Evolutionary conservation across 192 early-diverging fungal species (phyloP), one percentile per base, ranked within the genome.

Genomic region (Powellomyces hirtus): DNA sequence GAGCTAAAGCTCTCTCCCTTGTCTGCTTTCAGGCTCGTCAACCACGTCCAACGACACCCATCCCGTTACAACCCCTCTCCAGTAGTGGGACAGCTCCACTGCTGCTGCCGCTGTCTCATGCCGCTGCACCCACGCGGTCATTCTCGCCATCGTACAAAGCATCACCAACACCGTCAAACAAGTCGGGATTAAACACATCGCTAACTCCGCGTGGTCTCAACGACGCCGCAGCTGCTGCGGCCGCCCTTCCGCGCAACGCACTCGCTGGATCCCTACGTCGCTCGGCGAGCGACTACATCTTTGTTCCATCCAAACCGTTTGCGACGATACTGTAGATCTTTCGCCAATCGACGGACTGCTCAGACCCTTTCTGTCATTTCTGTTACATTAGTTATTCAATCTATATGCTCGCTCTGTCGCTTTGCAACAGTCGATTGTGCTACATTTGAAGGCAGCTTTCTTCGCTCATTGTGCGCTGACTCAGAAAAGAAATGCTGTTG

Each of bases 271-370:
- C 53, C 4, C 26, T 78, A 24, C 36, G 68, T 29, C 27, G 72
- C 38, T 72, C 68, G 13, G 35, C 42, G 38, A 78, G 77, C 53
- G 72, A 73, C 35, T 68, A 61, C 61, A 38, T 73, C 14, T 73
- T 67, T 51, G 37, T 68, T 16, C 64, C 64, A 18, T 6, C 57
- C 20, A 38, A 65, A 38, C 66, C 71, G 16, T 68, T 62, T 6
- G 67, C 67, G 1, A 61, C 50, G 58, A 59, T 61, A 16, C 26
- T 61, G 37, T 59, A n/a, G n/a, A n/a, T n/a, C n/a, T n/a, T n/a
- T n/a, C n/a, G n/a, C n/a, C n/a, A n/a, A n/a, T n/a, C n/a, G n/a
- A n/a, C n/a, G n/a, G n/a, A n/a, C n/a, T n/a, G n/a, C n/a, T n/a
- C n/a, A n/a, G n/a, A n/a, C n/a, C n/a, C n/a, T n/a, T n/a, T n/a